Percentiles rank a stretch among this genome's conserved stretches.
phyloP scores from a whole-genome alignment of 257 asterid genomes.

The Nyctanthes arbortristis region DNA sequence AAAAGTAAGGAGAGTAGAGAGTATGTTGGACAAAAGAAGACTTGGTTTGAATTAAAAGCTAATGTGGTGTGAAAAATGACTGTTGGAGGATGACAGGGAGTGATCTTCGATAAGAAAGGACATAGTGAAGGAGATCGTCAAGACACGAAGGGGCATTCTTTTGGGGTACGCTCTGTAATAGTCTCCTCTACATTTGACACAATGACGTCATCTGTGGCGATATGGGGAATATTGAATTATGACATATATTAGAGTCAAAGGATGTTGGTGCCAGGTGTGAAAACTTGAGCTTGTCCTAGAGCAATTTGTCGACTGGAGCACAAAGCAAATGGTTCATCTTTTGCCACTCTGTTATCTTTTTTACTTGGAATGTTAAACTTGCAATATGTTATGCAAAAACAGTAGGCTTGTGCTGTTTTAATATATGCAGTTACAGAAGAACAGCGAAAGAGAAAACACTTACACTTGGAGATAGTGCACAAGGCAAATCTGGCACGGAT shows the following conservation, averaged over 20 bases:
- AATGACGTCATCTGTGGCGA: neutral
- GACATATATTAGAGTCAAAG: neutral
- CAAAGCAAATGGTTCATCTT: neutral
- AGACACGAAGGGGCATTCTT: neutral
- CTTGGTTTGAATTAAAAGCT: neutral
- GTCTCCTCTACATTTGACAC: neutral
- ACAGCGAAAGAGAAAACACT: no score
- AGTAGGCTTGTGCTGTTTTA: no score
- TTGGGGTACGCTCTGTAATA: neutral
- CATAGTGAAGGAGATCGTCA: neutral
- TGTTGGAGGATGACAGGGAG: neutral
- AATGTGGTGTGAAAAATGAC: neutral
- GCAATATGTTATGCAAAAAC: no score
- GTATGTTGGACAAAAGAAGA: neutral
- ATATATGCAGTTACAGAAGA: no score
- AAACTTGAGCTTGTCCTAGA: neutral
- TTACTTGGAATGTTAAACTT: no score
- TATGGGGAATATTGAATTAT: neutral
- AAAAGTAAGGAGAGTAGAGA: neutral
- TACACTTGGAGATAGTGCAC: no score
- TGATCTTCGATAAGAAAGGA: neutral
- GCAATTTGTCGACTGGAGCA: neutral
- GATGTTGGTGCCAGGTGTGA: neutral
- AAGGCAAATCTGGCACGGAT: no score
- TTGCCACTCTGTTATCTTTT: no score